Percentiles rank a stretch among this genome's conserved stretches.
Evolutionary conservation across 2,329 filamentous ascomycete species (phyloP).

Genomic region (Aureobasidium sp.): DNA sequence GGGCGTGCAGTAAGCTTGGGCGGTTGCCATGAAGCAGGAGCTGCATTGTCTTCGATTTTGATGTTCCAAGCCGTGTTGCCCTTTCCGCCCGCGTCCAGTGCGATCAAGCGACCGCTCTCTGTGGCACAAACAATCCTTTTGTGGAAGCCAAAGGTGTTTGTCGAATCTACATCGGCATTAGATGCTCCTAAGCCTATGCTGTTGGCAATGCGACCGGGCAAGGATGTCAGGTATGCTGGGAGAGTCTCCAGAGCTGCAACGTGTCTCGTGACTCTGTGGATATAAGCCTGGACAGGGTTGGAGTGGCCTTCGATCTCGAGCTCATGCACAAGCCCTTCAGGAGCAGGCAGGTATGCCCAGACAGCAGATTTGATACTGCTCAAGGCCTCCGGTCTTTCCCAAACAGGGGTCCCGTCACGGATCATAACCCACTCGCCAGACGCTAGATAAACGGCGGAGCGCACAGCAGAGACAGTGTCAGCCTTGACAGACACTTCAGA

Average conservation of each 20-base stretch:
- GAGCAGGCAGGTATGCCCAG: slow-evolving; percentile 62
- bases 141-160: slow-evolving; percentile 77
- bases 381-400: slow-evolving; percentile 76
- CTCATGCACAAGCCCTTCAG: slow-evolving; percentile 66
- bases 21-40: slow-evolving; percentile 5
- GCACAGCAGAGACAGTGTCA: slow-evolving; percentile 63
- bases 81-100: slow-evolving; percentile 66
- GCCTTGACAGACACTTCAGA: slow-evolving; percentile 76
- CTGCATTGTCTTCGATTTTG: slow-evolving; percentile 38
- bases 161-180: slow-evolving; percentile 12
- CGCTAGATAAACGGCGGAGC: slow-evolving; percentile 61
- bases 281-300: slow-evolving; percentile 72
- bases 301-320: slow-evolving; percentile 81
- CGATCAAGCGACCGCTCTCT: slow-evolving; percentile 68
- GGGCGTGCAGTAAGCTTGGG: slow-evolving; percentile 13
- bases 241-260: slow-evolving; percentile 68
- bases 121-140: slow-evolving; percentile 79
- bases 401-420: slow-evolving; percentile 71
- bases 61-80: slow-evolving; percentile 71
- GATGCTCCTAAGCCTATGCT: slow-evolving; percentile 32
- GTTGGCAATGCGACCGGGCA: slow-evolving; percentile 62
- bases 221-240: slow-evolving; percentile 61
- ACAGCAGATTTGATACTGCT: slow-evolving; percentile 71
- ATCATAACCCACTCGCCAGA: slow-evolving; percentile 74
- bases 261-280: slow-evolving; percentile 80